Conservation (phyloP, 768 basidiomycete genomes). For the Lentinula raphanica region DNA sequence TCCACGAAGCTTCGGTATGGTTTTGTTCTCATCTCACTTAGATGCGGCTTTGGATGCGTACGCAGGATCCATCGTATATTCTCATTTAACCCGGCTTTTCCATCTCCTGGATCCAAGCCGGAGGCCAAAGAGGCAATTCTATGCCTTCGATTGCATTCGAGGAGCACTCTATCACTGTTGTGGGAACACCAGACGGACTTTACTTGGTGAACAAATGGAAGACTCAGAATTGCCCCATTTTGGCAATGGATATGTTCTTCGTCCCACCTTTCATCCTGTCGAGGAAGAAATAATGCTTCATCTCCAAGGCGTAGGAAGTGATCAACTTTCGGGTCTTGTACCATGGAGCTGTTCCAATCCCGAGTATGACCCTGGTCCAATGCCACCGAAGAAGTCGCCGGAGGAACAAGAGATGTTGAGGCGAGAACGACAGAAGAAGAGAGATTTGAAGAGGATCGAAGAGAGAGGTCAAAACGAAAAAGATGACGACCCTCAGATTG, state of each 20-base stretch:
- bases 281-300: slow-evolving; percentile 1
- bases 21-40: slow-evolving; percentile 15
- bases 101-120: slow-evolving; percentile 19
- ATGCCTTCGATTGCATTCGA: slow-evolving; percentile 49
- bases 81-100: slow-evolving; percentile 39
- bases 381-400: background rate
- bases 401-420: background rate
- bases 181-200: slow-evolving; percentile 24
- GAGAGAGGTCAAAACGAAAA: background rate
- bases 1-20: slow-evolving; percentile 4
- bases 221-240: background rate
- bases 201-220: background rate
- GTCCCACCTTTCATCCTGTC: slow-evolving; percentile 6
- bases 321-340: background rate
- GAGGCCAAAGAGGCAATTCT: slow-evolving; percentile 33
- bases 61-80: slow-evolving; percentile 53
- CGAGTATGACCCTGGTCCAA: slow-evolving; percentile 65
- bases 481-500: too few relatives aligned
- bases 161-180: slow-evolving; percentile 33
- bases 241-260: background rate
- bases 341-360: slow-evolving; percentile 59
- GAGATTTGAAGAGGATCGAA: background rate
- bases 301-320: background rate
- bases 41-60: slow-evolving; percentile 74
- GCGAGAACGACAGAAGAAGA: background rate